These are phyloP conservation scores for Pugionium dolabratum DNA, from an alignment of 345 rosid species.

Conservation along the genomic window DNA sequence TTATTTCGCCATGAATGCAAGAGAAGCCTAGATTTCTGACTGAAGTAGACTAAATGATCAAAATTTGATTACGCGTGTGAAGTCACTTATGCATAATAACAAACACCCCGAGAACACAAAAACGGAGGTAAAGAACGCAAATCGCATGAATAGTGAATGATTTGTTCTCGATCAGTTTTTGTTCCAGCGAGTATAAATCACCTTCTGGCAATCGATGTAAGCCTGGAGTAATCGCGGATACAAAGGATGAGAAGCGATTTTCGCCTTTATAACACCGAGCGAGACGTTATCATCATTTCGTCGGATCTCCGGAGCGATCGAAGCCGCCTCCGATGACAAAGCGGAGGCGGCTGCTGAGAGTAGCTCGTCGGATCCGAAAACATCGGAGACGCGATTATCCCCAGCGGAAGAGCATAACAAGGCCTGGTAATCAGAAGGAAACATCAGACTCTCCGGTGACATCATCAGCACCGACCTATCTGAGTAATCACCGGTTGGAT, in stretches of 20 bases:
- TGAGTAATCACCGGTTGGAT: conserved; percentile 47
- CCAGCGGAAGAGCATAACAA: conserved; percentile 55
- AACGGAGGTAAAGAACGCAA: conserved; percentile 18
- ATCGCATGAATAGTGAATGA: conserved; percentile 16
- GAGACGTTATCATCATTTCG: conserved; percentile 49
- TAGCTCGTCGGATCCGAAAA: conserved; percentile 70
- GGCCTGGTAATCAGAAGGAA: conserved; percentile 55
- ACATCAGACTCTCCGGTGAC: conserved; percentile 69
- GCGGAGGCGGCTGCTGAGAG: conserved; percentile 61
- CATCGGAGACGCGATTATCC: conserved; percentile 40
- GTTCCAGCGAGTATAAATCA: conserved; percentile 17
- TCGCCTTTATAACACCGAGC: conserved; percentile 56
- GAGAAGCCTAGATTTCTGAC: not conserved
- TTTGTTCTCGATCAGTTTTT: not conserved
- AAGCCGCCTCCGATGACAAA: conserved; percentile 68
- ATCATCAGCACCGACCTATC: conserved; percentile 58
- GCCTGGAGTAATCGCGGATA: conserved; percentile 86
- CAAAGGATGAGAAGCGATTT: conserved; percentile 82
- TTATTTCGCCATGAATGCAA: not conserved
- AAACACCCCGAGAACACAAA: not conserved
- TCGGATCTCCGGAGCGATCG: conserved; percentile 57
- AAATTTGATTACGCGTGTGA: not conserved
- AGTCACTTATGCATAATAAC: not conserved
- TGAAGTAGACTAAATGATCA: not conserved
- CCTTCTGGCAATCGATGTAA: conserved; percentile 97